phyloP scores from a whole-genome alignment of 2,329 filamentous ascomycete genomes.

The Trichophaea hybrida region DNA sequence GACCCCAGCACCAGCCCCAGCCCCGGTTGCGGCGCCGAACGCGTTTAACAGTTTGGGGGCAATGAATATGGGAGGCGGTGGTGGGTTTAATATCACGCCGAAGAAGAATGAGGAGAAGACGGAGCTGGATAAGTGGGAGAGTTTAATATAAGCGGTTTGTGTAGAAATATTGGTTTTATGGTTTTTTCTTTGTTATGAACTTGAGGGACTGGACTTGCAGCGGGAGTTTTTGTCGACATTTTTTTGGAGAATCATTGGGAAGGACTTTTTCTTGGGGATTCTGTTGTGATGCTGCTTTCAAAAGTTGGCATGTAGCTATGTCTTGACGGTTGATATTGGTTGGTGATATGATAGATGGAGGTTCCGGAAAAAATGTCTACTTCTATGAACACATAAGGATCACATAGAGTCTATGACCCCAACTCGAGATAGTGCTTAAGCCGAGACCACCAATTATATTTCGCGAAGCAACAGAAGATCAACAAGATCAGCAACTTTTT shows the following conservation, averaged over 20 bases:
- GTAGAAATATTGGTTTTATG: not conserved
- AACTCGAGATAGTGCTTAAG: too few species aligned
- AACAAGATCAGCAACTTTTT: too few species aligned
- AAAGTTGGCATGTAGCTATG: too few species aligned
- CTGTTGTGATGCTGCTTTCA: too few species aligned
- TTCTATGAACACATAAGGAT: too few species aligned
- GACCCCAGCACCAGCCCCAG: slow-evolving; percentile 9
- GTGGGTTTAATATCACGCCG: slow-evolving; percentile 17
- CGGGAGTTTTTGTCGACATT: slow-evolving; percentile 2
- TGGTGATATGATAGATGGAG: too few species aligned
- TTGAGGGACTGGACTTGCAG: slow-evolving; percentile 4
- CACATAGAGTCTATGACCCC: too few species aligned
- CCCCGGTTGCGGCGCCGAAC: slow-evolving; percentile 4
- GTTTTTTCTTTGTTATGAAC: slow-evolving; percentile 2
- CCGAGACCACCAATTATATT: too few species aligned
- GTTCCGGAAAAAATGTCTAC: too few species aligned
- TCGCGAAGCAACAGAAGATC: too few species aligned
- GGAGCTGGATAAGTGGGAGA: slow-evolving; percentile 43
- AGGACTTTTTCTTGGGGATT: too few species aligned
- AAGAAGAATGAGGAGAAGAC: slow-evolving; percentile 27
- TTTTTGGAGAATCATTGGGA: not conserved
- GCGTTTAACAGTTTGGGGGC: slow-evolving; percentile 7
- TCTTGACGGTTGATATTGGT: too few species aligned
- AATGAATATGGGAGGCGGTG: slow-evolving; percentile 7
- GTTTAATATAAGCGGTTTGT: slow-evolving; percentile 34